Evolutionary conservation across 768 basidiomycete genomes (phyloP), one percentile per base, ranked within the genome.

Genomic region (Collybia sp.): DNA sequence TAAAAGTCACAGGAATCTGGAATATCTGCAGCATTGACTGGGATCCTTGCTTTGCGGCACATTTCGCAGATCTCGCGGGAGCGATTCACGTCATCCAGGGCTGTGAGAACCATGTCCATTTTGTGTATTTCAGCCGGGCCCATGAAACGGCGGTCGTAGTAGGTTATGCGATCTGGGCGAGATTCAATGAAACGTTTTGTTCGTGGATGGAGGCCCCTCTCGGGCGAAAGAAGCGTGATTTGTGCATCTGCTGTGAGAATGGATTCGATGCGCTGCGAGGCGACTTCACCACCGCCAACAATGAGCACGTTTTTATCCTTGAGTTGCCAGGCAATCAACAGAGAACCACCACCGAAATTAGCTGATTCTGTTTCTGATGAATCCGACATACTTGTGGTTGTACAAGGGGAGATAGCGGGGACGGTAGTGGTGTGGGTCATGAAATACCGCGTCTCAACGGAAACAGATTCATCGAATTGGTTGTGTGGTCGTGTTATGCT

Each of bases 1-100:
- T 94, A 98, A 60, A 99, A 99, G 66, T 99, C 95, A 73, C 96
- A 99, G 36, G 84, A 79, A 37, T 88, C 82, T 2, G 96, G 96
- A 49, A 97, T 87, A 68, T 99, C 95, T 33, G 96, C 96, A 50
- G 93, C 92, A 65, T 99, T 99, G 45, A 95, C 85, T 6, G 93
- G 92, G 42, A 97, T 85, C 40, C 72, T 77, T 44, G 64, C 72
- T 18, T 75, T 70, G 45, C 92, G 70, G 55, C 87, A 88, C 55
- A 84, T 68, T 8, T 73, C 57, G 57, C 79, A 86, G 37, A 98
- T 93, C n/a, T 73, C 59, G 44, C 78, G 77, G 18, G 88, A 91
- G 46, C 79, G 70, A 1, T 75, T 67, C 51, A 81, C 79, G 63
- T 94, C 84, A 66, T 95, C 92, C 38, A 96, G 80, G n/a, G 93